These are phyloP conservation scores for Mucuna pruriens DNA, from an alignment of 306 rosid species.

Conservation along the genomic window DNA sequence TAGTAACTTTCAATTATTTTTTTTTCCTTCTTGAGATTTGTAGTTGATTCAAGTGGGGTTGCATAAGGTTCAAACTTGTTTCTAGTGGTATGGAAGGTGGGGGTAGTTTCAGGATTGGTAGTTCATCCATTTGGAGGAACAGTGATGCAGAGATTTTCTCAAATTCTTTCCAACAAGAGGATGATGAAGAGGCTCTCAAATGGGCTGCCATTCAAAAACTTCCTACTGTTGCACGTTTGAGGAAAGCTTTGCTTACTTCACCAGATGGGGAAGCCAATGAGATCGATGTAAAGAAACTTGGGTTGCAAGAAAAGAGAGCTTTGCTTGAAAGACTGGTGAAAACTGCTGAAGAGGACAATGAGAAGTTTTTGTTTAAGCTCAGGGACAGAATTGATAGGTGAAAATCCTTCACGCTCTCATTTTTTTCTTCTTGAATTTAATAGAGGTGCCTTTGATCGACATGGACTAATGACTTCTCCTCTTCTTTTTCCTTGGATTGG, in stretches of 20 bases:
- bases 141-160: conserved; percentile 49
- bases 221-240: conserved; percentile 52
- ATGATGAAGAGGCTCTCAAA: conserved; percentile 59
- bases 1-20: not conserved
- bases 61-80: not conserved
- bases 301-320: conserved; percentile 61
- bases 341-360: conserved; percentile 81
- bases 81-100: conserved; percentile 40
- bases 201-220: conserved; percentile 59
- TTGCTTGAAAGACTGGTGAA: conserved; percentile 71
- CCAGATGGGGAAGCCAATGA: conserved; percentile 62
- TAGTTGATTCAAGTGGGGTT: not conserved
- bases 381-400: conserved; percentile 71
- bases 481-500: conserved; percentile 16
- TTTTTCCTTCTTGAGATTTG: not conserved
- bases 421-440: not conserved
- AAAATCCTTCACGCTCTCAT: not conserved
- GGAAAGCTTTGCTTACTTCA: conserved; percentile 45
- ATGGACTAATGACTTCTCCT: not conserved
- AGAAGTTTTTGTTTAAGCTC: conserved; percentile 79
- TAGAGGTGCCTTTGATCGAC: not conserved
- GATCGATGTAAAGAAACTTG: conserved; percentile 70
- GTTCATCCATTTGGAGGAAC: conserved; percentile 55
- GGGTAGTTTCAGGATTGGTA: conserved; percentile 47
- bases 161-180: conserved; percentile 42